A percentile compares a stretch with the other conserved stretches of the same genome.
phyloP scores from a whole-genome alignment of 2,329 filamentous ascomycete species.

The Fragosphaeria purpurea region DNA sequence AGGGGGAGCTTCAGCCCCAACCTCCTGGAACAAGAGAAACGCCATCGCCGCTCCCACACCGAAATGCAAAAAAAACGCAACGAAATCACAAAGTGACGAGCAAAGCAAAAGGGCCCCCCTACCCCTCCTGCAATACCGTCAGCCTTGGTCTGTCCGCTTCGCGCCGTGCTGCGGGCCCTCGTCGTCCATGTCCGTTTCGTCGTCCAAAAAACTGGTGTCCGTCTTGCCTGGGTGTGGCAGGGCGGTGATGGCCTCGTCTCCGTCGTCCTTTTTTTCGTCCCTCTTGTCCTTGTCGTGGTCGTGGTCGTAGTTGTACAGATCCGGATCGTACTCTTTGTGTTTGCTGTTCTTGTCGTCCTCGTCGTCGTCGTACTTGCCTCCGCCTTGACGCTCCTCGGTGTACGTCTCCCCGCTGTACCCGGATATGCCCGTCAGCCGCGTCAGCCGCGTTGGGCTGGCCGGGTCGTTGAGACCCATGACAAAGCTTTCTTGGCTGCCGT shows the following conservation, averaged over 20 bases:
- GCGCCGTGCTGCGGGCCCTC: not conserved
- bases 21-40: too few relatives aligned
- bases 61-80: too few relatives aligned
- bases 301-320: too few relatives aligned
- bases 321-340: not conserved
- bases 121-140: not conserved
- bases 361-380: not conserved
- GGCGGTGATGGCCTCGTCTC: too few relatives aligned
- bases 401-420: constrained; percentile 13
- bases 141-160: not conserved
- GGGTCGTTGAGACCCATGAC: constrained; percentile 22
- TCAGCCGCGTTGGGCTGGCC: constrained; percentile 15
- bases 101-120: too few relatives aligned
- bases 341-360: not conserved
- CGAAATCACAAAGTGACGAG: too few relatives aligned
- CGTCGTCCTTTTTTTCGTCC: not conserved
- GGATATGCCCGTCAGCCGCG: constrained; percentile 17
- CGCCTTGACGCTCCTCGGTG: not conserved
- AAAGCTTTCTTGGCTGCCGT: constrained; percentile 21
- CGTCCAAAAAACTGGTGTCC: constrained; percentile 1
- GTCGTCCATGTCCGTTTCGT: not conserved
- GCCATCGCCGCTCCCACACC: too few relatives aligned
- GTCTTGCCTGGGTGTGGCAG: not conserved
- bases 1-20: too few relatives aligned
- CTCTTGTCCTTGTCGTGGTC: not conserved